phyloP scores from a whole-genome alignment of 176 grass and related monocot species.

The Bonia amplexicaulis region DNA sequence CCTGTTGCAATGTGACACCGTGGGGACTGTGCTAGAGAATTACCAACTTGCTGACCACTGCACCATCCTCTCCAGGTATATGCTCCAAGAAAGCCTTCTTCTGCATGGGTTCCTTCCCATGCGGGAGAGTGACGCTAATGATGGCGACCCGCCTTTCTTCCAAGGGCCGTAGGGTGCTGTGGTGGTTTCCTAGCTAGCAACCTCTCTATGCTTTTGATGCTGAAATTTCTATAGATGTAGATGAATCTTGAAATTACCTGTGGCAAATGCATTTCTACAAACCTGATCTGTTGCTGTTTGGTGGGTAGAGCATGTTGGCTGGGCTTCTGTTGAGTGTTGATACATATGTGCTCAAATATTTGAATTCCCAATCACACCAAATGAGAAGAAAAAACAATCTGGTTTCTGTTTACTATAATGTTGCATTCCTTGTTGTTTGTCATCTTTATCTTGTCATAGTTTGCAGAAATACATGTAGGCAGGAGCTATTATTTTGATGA shows the following conservation, averaged over 20 bases:
- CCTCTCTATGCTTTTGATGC: background rate
- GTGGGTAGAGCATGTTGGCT: background rate
- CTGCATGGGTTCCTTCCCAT: background rate
- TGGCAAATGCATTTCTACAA: background rate
- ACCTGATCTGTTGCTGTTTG: background rate
- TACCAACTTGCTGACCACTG: background rate
- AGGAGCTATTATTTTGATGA: background rate
- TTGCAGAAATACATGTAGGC: background rate
- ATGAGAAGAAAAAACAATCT: background rate
- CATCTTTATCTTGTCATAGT: background rate
- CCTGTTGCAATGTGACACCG: background rate
- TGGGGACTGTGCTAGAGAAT: background rate
- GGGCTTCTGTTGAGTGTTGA: background rate
- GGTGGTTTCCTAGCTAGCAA: background rate
- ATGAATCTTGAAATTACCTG: background rate
- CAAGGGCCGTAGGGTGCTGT: background rate
- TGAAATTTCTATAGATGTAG: background rate
- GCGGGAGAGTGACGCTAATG: background rate
- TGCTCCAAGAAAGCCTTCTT: constrained; percentile 12
- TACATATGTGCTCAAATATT: background rate
- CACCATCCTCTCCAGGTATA: background rate
- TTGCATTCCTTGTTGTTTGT: background rate
- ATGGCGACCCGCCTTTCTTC: constrained; percentile 22
- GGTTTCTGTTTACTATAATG: background rate
- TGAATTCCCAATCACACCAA: background rate